phyloP scores from a whole-genome alignment of 257 asterid genomes.

The Anisodus acutangulus region DNA sequence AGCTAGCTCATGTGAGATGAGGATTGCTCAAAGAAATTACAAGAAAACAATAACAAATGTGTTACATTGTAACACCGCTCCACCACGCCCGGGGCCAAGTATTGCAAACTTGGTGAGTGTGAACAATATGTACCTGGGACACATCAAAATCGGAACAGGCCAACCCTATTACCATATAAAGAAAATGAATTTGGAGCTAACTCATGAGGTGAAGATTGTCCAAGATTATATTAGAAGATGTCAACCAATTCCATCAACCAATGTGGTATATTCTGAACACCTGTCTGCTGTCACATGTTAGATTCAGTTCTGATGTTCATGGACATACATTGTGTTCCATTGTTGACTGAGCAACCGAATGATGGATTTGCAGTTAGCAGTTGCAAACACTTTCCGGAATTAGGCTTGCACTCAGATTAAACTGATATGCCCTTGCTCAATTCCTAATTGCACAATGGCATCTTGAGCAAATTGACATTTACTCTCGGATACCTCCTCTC shows the following conservation, averaged over 20 bases:
- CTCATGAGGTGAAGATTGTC: not conserved
- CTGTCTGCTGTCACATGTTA: not conserved
- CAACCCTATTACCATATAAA: too few species aligned
- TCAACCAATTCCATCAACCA: not conserved
- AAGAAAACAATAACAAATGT: too few species aligned
- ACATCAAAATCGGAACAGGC: too few species aligned
- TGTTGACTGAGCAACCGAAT: not conserved
- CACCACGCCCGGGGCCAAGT: too few species aligned
- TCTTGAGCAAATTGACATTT: constrained; percentile 18
- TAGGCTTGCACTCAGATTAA: not conserved
- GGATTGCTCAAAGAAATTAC: too few species aligned
- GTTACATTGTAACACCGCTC: too few species aligned
- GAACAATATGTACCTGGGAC: too few species aligned
- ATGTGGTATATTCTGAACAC: not conserved
- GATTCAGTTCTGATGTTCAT: not conserved
- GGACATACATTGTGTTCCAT: not conserved
- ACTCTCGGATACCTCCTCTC: not conserved
- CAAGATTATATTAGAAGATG: not conserved
- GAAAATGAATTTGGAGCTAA: not conserved
- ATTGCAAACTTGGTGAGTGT: too few species aligned
- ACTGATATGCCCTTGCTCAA: constrained; percentile 1
- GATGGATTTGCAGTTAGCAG: constrained; percentile 1
- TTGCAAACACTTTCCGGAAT: not conserved
- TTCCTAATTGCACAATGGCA: not conserved
- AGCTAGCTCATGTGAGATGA: too few species aligned